Percentiles rank a stretch among this genome's conserved stretches.
These are phyloP conservation scores for Vigna mungo DNA, from an alignment of 306 rosid genomes.

Conservation along the genomic window DNA sequence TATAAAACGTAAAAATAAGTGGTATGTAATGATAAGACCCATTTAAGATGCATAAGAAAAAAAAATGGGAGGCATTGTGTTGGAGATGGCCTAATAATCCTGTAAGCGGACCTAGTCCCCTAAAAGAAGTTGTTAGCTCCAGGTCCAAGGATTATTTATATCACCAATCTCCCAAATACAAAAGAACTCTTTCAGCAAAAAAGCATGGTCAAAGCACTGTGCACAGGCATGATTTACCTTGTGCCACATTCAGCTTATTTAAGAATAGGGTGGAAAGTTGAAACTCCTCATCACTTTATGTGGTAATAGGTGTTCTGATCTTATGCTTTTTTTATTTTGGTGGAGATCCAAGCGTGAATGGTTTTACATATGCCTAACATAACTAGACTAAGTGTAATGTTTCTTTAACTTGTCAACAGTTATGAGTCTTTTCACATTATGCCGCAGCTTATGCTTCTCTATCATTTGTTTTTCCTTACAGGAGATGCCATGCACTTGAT, in stretches of 20 bases:
- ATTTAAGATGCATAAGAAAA: too few relatives aligned
- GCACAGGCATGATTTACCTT: conserved; percentile 1
- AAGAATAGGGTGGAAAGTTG: conserved; percentile 13
- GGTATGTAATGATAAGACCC: too few relatives aligned
- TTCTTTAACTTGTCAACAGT: conserved; percentile 21
- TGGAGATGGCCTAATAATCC: too few relatives aligned
- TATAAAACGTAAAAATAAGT: too few relatives aligned
- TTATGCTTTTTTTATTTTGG: neutral
- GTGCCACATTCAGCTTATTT: conserved; percentile 22
- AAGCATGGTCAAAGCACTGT: conserved; percentile 3
- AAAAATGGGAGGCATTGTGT: too few relatives aligned
- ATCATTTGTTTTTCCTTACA: conserved; percentile 10
- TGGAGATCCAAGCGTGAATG: conserved; percentile 12
- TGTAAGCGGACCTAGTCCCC: too few relatives aligned
- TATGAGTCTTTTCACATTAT: conserved; percentile 1
- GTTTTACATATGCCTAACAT: neutral
- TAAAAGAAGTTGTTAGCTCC: conserved; percentile 11
- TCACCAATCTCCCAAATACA: neutral
- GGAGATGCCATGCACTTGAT: conserved; percentile 27
- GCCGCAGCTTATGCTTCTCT: conserved; percentile 14
- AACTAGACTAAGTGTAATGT: neutral
- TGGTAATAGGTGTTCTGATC: conserved; percentile 13
- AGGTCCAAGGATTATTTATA: neutral
- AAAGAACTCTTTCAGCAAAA: neutral
- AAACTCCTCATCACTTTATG: conserved; percentile 5